Base-by-base conservation (phyloP, 2,329 filamentous ascomycete genomes). In the Triangularia setosa region DNA sequence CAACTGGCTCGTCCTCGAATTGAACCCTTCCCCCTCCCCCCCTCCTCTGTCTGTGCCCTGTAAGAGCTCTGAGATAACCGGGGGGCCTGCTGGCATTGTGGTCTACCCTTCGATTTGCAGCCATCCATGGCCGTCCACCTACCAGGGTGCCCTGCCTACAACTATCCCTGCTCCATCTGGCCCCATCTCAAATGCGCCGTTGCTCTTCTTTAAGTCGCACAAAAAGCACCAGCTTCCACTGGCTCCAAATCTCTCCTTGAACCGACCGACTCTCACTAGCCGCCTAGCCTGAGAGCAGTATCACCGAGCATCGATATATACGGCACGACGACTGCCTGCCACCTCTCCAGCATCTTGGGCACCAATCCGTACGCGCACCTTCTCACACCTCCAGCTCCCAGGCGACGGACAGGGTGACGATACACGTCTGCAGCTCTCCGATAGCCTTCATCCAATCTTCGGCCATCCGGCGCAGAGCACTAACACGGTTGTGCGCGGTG, bases 211-310 rank as follows among this genome's bases (percentile, higher is more conserved):
- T 75, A 77, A 81, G 80, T 81, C 77, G 76, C 80, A 83, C 81
- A 81, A 81, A 80, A 80, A 74, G 77, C 77, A 76, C 77, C 74
- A 70, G 73, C 74, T 77, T 75, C 78, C 77, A 77, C 75, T 74
- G 73, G 77, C 66, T 72, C 69, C 69, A 72, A 71, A 71, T 75
- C 73, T 75, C 71, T 73, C 71, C 72, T 67, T 56, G 24, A 67
- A 74, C 69, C 66, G 65, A 67, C 68, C 67, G 64, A 68, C 65
- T 68, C 65, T 66, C 25, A 28, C 33, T 44, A 44, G 33, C 55
- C 54, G 66, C 40, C 40, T 40, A 67, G 58, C 56, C 60, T 67
- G 53, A 30, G 64, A 58, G 30, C 54, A 62, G 57, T 33, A 48
- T 65, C 35, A 44, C 61, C 28, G 58, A 61, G 60, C 62, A 52